phyloP scores from a whole-genome alignment of 441 rosid genomes.

The Biscutella laevigata region DNA sequence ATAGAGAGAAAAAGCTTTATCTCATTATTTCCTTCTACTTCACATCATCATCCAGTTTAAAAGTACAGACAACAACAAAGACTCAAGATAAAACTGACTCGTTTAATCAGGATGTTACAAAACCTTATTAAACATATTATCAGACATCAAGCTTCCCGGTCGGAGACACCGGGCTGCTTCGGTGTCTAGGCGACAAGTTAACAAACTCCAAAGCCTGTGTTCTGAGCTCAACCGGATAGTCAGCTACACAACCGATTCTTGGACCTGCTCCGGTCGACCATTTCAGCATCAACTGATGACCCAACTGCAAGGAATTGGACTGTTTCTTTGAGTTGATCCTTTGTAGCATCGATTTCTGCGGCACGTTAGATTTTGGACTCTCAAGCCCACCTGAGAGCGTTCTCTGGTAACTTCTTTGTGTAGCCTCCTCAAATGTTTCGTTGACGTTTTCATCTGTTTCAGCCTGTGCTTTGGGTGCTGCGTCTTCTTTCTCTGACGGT shows the following conservation, averaged over 20 bases:
- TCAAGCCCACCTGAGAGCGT: conserved; percentile 76
- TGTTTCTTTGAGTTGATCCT: conserved; percentile 84
- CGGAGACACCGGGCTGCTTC: conserved; percentile 16
- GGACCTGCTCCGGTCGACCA: conserved; percentile 95
- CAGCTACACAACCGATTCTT: conserved; percentile 86
- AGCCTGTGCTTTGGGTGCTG: conserved; percentile 11
- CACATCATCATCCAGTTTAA: no score
- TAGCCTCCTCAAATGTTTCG: conserved; percentile 11
- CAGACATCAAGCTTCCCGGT: conserved; percentile 22
- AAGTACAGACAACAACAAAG: no score
- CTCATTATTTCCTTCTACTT: no score
- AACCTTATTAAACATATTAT: no score
- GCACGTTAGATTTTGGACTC: conserved; percentile 62
- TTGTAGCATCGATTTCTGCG: conserved; percentile 43
- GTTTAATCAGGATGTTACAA: no score
- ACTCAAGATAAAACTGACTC: no score
- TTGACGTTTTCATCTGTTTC: conserved; percentile 20
- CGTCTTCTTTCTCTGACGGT: conserved; percentile 16
- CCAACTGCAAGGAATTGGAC: conserved; percentile 61
- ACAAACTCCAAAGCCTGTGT: conserved; percentile 77
- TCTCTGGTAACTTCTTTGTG: conserved; percentile 43
- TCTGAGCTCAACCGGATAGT: conserved; percentile 68
- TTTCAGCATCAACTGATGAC: conserved; percentile 62
- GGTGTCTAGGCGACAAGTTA: conserved; percentile 55
- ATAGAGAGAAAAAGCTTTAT: no score